phyloP scores from a whole-genome alignment of 805 yeast genomes.

The Yamadazyma scolyti region DNA sequence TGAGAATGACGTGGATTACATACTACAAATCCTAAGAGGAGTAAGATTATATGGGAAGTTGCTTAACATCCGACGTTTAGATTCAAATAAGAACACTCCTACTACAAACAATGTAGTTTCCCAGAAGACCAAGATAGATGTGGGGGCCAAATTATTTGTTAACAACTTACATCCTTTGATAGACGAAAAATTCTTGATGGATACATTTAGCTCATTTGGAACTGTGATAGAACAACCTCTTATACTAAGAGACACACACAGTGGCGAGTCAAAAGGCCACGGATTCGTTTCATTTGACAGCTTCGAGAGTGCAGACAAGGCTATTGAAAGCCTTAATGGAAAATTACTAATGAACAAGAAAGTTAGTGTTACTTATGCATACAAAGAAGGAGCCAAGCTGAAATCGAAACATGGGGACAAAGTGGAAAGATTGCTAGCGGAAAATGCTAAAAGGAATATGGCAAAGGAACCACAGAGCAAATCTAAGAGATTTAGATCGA shows the following conservation, averaged over 20 bases:
- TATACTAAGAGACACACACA: slow-evolving; percentile 43
- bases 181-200: slow-evolving; percentile 53
- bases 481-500: slow-evolving; percentile 55
- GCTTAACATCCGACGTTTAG: slow-evolving; percentile 31
- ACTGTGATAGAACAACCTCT: slow-evolving; percentile 46
- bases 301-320: slow-evolving; percentile 69
- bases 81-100: slow-evolving; percentile 11
- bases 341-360: slow-evolving; percentile 65
- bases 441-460: slow-evolving; percentile 50
- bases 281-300: slow-evolving; percentile 65
- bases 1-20: slow-evolving; percentile 67
- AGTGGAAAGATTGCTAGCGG: slow-evolving; percentile 69
- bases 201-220: slow-evolving; percentile 71
- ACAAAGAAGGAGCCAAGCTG: slow-evolving; percentile 50
- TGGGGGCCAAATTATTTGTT: slow-evolving; percentile 50
- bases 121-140: slow-evolving; percentile 21
- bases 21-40: slow-evolving; percentile 56
- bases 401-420: slow-evolving; percentile 69
- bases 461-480: background rate
- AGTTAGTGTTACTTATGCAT: slow-evolving; percentile 65
- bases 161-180: slow-evolving; percentile 66
- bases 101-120: slow-evolving; percentile 4
- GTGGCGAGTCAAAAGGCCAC: slow-evolving; percentile 53
- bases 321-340: slow-evolving; percentile 65
- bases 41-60: slow-evolving; percentile 57